Evolutionary conservation across 2,329 filamentous ascomycete species (phyloP), one percentile per base, ranked within the genome.

Genomic region (Colletotrichum musicola): DNA sequence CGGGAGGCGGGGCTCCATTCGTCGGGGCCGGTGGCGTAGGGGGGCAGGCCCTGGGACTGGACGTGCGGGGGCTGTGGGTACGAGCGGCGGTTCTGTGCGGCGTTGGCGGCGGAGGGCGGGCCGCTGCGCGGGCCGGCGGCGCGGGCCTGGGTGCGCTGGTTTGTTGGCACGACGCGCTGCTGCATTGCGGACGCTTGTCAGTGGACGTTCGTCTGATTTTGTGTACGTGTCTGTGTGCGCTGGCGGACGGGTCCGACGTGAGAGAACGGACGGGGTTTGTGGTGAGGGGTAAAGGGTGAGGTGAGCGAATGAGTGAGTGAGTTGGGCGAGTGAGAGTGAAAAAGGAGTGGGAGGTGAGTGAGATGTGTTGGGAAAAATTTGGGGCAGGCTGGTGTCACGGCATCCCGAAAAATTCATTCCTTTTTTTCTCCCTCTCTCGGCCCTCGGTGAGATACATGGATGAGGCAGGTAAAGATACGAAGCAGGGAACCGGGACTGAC

Each of bases 51-150:
- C 22, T 70, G 64, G 25, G 69, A 62, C 18, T 62, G 46, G 46
- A 68, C 49, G 6, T 56, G 56, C 4, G 65, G 53, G 13, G 69
- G 65, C 18, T 68, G 68, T 5, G 64, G 64, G 50, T 61, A 50
- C 9, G 57, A 64, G 50, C 69, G 60, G 51, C 60, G 62, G 51
- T 65, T 70, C 47, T 63, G 64, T 14, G 64, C 59, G 9, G 63
- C 68, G 68, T 68, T 70, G 46, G 68, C 64, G 49, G 44, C 54
- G 40, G 64, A 42, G 22, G 69, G 69, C 25, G 68, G 68, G 4
- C 55, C 60, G 50, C 44, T 66, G 16, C 67, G 59, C 16, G 64
- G 68, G 22, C 64, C 64, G 20, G 68, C 59, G 50, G 62, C 65
- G 54, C 65, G 65, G 14, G 65, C 27, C 14, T 68, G 65, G 16